Evolutionary conservation across 2,329 filamentous ascomycete genomes (phyloP), one percentile per base, ranked within the genome.

Genomic region (Xylariaceae sp.): DNA sequence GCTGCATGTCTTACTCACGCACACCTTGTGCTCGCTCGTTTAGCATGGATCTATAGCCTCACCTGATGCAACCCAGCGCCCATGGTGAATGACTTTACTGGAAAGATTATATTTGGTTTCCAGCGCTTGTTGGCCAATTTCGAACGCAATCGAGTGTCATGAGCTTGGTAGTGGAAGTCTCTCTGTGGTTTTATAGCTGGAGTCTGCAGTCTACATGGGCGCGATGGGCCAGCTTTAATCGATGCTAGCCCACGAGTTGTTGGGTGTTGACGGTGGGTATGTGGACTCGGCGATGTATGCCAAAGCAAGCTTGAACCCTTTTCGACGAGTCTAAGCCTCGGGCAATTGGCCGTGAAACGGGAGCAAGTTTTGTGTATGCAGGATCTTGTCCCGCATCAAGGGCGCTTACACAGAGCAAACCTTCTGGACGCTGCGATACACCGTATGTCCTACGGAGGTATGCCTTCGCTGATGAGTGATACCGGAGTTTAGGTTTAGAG

Each of bases 261-360:
- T 8, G 26, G 5, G 26, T 4, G 8, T 26, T 8, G 26, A 29
- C 21, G 44, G 43, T n/a, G n/a, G n/a, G n/a, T 34, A 30, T 34
- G 22, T 12, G 30, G 18, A 22, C 40, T 47, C 30, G 22, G 51
- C 18, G 29, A 37, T 47, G 37, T 51, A 50, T 5, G 47, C 22
- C 16, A 39, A 57, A 40, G 55, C 32, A 52, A 21, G 49, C 42
- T 22, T 26, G 30, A 57, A 57, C 49, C 36, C 29, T 52, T n/a
- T 21, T 43, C 30, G 6, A 15, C 30, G 44, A 34, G 13, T 34
- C 30, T 15, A 26, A 26, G 39, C 39, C 39, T 15, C 39, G 39
- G 39, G 39, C 19, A 4, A 9, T 22, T 18, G 39, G 39, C 39
- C 13, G 18, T 41, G 8, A 22, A 22, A 21, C 9, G 18, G 19